Percentiles rank a stretch among this genome's conserved stretches.
These are phyloP conservation scores for Saccharomycopsis javanensis DNA, from an alignment of 805 yeast genomes.

Conservation along the genomic window DNA sequence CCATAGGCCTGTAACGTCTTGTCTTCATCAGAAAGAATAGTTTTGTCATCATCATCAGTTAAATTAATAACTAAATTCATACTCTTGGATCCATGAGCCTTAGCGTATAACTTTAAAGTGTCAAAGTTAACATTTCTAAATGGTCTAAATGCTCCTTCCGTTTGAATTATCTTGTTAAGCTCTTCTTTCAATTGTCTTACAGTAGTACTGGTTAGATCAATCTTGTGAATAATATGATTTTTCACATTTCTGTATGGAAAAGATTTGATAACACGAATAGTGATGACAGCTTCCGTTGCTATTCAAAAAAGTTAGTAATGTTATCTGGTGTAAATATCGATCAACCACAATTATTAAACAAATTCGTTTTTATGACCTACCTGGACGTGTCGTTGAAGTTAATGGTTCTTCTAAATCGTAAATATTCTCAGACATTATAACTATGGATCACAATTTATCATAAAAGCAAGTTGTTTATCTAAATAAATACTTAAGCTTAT, in stretches of 20 bases:
- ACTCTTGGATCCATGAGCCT: conserved; percentile 91
- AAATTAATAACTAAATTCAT: conserved; percentile 86
- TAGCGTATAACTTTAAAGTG: conserved; percentile 77
- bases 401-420: conserved; percentile 57
- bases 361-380: conserved; percentile 31
- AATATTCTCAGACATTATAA: conserved; percentile 20
- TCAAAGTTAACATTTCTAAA: conserved; percentile 69
- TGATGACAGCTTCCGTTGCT: conserved; percentile 61
- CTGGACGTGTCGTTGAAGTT: conserved; percentile 67
- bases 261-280: conserved; percentile 81
- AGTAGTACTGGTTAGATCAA: conserved; percentile 62
- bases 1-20: conserved; percentile 44
- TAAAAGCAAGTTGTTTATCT: no score
- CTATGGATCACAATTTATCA: no score
- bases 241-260: conserved; percentile 86
- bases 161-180: conserved; percentile 36
- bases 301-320: background rate
- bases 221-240: conserved; percentile 56
- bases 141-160: conserved; percentile 68
- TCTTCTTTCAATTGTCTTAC: conserved; percentile 52
- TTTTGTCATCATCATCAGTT: conserved; percentile 63
- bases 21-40: conserved; percentile 43
- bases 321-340: no score
- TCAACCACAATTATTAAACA: no score
- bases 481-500: no score